phyloP scores from a whole-genome alignment of 2,329 filamentous ascomycete genomes.

The Xylariaceae sp. region DNA sequence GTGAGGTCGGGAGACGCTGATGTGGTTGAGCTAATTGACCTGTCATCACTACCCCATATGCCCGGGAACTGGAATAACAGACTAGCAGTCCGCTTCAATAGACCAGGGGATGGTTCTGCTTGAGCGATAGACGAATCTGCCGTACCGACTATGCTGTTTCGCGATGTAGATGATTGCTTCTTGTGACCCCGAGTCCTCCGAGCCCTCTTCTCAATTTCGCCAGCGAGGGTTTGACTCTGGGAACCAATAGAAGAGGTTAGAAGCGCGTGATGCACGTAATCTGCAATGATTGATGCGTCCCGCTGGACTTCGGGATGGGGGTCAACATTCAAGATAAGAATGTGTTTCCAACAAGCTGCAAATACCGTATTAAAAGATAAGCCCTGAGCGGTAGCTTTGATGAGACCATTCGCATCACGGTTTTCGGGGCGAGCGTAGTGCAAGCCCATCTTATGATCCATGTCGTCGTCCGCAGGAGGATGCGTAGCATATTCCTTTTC shows the following conservation, averaged over 20 bases:
- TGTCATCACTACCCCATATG: conserved; percentile 59
- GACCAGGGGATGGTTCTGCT: conserved; percentile 61
- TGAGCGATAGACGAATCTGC: conserved; percentile 44
- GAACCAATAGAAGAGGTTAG: conserved; percentile 77
- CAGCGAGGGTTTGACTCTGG: conserved; percentile 74
- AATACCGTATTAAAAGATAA: conserved; percentile 89
- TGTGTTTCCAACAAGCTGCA: conserved; percentile 91
- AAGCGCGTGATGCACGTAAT: conserved; percentile 81
- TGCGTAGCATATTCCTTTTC: conserved; percentile 74
- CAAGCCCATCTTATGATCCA: conserved; percentile 67
- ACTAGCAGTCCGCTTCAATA: conserved; percentile 69
- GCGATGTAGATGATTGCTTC: conserved; percentile 51
- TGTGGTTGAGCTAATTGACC: conserved; percentile 44
- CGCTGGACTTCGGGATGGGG: conserved; percentile 92
- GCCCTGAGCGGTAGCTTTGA: conserved; percentile 63
- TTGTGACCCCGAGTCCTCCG: conserved; percentile 54
- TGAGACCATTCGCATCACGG: conserved; percentile 62
- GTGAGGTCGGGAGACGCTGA: conserved; percentile 43
- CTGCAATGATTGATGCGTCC: conserved; percentile 83
- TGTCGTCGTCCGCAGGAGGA: conserved; percentile 61
- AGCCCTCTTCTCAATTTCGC: conserved; percentile 69
- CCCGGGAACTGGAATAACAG: conserved; percentile 62
- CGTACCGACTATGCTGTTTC: conserved; percentile 51
- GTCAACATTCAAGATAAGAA: conserved; percentile 89
- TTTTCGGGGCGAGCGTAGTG: conserved; percentile 65